phyloP scores from a whole-genome alignment of 495 filamentous ascomycete species.

The Alectoria sarmentosa region DNA sequence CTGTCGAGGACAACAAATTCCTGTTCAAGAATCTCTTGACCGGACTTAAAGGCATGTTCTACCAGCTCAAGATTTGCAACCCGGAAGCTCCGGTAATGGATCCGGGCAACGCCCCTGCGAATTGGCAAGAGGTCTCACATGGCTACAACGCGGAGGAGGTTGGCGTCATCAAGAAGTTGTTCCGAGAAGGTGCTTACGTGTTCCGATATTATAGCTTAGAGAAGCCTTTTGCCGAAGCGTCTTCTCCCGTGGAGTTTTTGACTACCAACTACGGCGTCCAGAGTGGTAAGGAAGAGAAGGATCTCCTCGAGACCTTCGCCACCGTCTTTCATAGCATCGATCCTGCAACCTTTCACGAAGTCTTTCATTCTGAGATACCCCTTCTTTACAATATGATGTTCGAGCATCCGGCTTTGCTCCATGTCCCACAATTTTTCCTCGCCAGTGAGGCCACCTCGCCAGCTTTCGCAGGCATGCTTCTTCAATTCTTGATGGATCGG shows the following conservation, averaged over 20 bases:
- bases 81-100: conserved; percentile 60
- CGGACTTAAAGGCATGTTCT: conserved; percentile 93
- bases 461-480: conserved; percentile 93
- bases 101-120: conserved; percentile 65
- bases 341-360: conserved; percentile 95
- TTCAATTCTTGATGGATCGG: conserved; percentile 93
- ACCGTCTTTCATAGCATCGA: conserved; percentile 99
- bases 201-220: conserved; percentile 95
- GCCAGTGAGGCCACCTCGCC: conserved; percentile 96
- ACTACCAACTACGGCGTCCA: conserved; percentile 88
- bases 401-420: conserved; percentile 85
- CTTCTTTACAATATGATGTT: conserved; percentile 97
- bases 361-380: conserved; percentile 95
- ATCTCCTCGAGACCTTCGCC: conserved; percentile 93
- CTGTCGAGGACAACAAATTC: conserved; percentile 97
- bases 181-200: conserved; percentile 90
- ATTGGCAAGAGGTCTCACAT: conserved; percentile 94
- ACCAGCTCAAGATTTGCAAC: conserved; percentile 89
- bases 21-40: conserved; percentile 98
- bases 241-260: conserved; percentile 79
- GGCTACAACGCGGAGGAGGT: conserved; percentile 98
- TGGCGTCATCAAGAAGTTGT: conserved; percentile 90
- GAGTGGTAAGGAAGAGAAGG: conserved; percentile 92
- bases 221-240: conserved; percentile 64
- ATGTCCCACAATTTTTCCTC: conserved; percentile 96